Evolutionary conservation across 2,329 filamentous ascomycete species (phyloP), one percentile per base, ranked within the genome.

Genomic region (Ceratocystis papillata): DNA sequence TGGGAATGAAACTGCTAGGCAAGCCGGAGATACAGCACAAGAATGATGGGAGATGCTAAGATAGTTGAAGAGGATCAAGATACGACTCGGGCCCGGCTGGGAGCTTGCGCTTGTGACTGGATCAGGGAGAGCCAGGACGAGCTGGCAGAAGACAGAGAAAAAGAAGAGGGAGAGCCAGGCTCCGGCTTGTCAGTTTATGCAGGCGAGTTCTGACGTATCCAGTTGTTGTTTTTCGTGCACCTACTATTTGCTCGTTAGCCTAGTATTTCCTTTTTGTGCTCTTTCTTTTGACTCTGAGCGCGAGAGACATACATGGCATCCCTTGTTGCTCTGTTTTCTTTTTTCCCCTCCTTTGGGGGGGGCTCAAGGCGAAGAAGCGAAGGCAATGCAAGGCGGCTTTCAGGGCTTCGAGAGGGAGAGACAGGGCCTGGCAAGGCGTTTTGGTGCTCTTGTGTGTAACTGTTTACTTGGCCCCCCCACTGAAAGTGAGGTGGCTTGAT

Each of bases 141-240:
- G 37, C 37, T 41, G 37, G 37, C 37, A 4, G 10, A 12, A 59
- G 53, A n/a, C 17, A 59, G 15, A 25, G 2, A 59, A 30, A 12
- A 59, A n/a, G 28, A 59, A 57, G 50, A 15, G 20, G 20, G 30
- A 15, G 25, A 59, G 17, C 7, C 30, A 57, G 30, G 53, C 12
- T 33, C 20, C 25, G n/a, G 53, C 53, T 57, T 57, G 28, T 3
- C n/a, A 17, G 7, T 17, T 2, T 17, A 57, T 57, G 53, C 53
- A 30, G 28, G 53, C 17, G 25, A 59, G 53, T 59, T 59, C 25
- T 59, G 53, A 59, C n/a, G 8, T 59, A 59, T 59, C 53, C 25
- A 17, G 15, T n/a, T 33, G 6, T 20, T n/a, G 7, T 37, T 15
- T 59, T 30, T 30, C 15, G 33, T 57, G 5, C 53, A 30, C 30